Conservation (phyloP, 1,284 basidiomycete species). For the Trichosporon sp. region DNA sequence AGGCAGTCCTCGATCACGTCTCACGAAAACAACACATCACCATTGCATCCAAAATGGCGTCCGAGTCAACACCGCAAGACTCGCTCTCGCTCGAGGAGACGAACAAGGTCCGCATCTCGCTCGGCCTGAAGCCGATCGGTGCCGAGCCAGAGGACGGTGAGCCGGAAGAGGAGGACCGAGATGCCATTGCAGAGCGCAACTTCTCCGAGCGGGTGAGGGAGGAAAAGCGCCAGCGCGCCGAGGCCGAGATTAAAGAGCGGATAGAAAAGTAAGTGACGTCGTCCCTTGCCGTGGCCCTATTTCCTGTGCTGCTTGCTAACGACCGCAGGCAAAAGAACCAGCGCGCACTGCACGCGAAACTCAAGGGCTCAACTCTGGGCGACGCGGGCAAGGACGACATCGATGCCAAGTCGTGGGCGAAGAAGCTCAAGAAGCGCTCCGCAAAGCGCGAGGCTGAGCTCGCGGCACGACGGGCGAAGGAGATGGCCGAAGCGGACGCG, state of each 20-base stretch:
- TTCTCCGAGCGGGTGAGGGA: conserved; percentile 67
- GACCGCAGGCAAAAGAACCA: conserved; percentile 18
- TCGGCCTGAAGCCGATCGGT: conserved; percentile 89
- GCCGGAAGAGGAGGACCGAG: conserved; percentile 56
- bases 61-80: conserved; percentile 47
- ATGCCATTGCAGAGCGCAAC: conserved; percentile 68
- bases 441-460: conserved; percentile 80
- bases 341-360: conserved; percentile 74
- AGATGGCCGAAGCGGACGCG: conserved; percentile 75
- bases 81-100: conserved; percentile 92
- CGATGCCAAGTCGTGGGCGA: conserved; percentile 74
- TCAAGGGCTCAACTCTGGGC: conserved; percentile 85
- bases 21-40: neutral
- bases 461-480: conserved; percentile 62
- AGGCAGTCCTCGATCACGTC: neutral
- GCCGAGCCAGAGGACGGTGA: conserved; percentile 54
- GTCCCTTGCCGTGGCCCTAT: too few relatives aligned
- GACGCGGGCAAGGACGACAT: conserved; percentile 64
- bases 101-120: conserved; percentile 89
- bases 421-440: conserved; percentile 77
- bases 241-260: conserved; percentile 68
- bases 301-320: neutral
- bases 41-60: conserved; percentile 34
- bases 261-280: conserved; percentile 79
- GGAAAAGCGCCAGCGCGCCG: conserved; percentile 66